Evolutionary conservation across 2,329 filamentous ascomycete genomes (phyloP).

Genomic region (Claviceps sp.): DNA sequence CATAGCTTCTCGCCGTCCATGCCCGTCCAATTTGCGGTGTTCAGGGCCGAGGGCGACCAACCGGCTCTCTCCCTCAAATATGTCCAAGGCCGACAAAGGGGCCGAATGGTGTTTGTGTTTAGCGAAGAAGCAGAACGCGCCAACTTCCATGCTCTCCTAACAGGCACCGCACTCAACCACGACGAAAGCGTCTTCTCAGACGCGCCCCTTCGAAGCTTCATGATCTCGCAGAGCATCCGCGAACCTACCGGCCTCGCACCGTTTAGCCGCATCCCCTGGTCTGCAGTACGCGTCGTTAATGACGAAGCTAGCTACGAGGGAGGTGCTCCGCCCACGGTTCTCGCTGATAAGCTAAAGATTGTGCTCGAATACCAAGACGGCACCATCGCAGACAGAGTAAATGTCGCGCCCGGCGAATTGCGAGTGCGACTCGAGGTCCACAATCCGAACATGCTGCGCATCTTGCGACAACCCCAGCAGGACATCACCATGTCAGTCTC

Average conservation of each 20-base stretch:
- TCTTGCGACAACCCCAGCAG: slow-evolving; percentile 60
- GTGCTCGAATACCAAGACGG: slow-evolving; percentile 65
- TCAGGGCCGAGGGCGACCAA: slow-evolving; percentile 56
- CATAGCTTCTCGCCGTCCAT: slow-evolving; percentile 51
- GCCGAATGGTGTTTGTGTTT: slow-evolving; percentile 68
- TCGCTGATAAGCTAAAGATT: slow-evolving; percentile 64
- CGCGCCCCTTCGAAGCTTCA: slow-evolving; percentile 50
- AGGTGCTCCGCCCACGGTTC: slow-evolving; percentile 51
- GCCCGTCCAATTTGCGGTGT: slow-evolving; percentile 66
- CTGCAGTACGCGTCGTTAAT: slow-evolving; percentile 59
- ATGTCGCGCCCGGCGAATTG: slow-evolving; percentile 63
- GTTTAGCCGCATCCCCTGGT: slow-evolving; percentile 46
- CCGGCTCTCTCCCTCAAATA: slow-evolving; percentile 61
- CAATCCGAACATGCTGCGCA: slow-evolving; percentile 46
- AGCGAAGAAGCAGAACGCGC: slow-evolving; percentile 57
- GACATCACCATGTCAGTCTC: slow-evolving; percentile 67
- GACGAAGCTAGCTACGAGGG: slow-evolving; percentile 47
- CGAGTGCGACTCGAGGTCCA: slow-evolving; percentile 51
- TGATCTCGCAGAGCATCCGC: slow-evolving; percentile 41
- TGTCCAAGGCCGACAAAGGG: slow-evolving; percentile 49
- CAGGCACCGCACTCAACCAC: slow-evolving; percentile 53
- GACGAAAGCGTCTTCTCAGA: slow-evolving; percentile 62
- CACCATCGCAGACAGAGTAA: slow-evolving; percentile 71
- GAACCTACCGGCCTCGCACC: slow-evolving; percentile 36
- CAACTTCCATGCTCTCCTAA: slow-evolving; percentile 57